These are phyloP conservation scores for Trichosphaerium sp. DNA, from an alignment of 78 protist genomes.

Conservation along the genomic window DNA sequence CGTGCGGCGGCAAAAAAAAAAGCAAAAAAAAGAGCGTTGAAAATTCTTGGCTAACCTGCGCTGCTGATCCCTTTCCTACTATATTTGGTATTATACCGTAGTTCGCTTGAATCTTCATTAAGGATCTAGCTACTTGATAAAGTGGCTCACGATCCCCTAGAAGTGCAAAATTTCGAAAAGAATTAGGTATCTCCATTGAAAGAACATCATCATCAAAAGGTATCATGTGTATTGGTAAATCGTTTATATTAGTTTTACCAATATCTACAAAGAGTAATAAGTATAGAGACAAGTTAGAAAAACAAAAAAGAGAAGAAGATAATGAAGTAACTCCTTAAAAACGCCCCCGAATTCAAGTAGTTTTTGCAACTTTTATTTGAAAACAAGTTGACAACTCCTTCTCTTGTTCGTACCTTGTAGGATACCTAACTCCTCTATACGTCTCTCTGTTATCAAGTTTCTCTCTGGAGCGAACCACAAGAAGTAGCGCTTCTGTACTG, in stretches of 20 bases:
- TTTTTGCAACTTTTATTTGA: background rate
- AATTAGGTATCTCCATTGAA: conserved; percentile 47
- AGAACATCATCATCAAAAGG: conserved; percentile 81
- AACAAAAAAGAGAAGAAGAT: no score
- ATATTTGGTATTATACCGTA: conserved; percentile 73
- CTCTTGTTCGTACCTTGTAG: no score
- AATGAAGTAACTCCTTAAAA: background rate
- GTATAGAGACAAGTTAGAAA: background rate
- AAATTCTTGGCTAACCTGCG: conserved; percentile 3
- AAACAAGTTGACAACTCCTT: no score
- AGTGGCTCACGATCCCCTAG: conserved; percentile 61
- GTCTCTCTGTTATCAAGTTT: no score
- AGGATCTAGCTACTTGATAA: conserved; percentile 40
- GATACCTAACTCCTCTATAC: no score
- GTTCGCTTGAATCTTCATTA: conserved; percentile 61
- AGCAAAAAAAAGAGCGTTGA: background rate
- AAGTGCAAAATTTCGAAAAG: conserved; percentile 35
- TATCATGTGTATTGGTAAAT: conserved; percentile 52
- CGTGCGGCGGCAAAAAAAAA: background rate
- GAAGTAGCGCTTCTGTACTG: no score
- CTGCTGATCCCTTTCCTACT: conserved; percentile 58
- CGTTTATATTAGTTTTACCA: background rate
- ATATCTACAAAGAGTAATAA: background rate
- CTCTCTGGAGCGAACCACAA: no score
- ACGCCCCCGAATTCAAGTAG: background rate